Conservation (phyloP, 176 grass and related monocot species). For the Saccharum spontaneum region DNA sequence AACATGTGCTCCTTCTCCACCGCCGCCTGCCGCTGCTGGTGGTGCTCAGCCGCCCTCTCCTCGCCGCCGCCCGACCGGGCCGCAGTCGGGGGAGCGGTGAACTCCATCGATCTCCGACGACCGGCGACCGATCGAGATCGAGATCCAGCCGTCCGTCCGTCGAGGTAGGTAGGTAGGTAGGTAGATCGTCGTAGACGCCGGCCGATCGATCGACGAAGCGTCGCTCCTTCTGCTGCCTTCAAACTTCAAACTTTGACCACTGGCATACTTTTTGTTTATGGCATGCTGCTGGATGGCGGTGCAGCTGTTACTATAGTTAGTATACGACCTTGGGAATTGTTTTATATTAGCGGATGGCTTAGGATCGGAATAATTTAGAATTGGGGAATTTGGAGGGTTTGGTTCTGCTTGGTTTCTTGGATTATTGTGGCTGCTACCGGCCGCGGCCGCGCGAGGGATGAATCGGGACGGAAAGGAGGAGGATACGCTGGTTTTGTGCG, state of each 20-base stretch:
- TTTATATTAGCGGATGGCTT: slow-evolving; percentile 30
- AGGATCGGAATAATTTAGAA: slow-evolving; percentile 44
- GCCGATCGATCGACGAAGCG: neutral
- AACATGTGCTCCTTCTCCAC: slow-evolving; percentile 99
- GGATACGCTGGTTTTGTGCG: neutral
- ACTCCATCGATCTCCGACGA: slow-evolving; percentile 34
- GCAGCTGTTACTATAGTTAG: slow-evolving; percentile 27
- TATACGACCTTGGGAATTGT: slow-evolving; percentile 33
- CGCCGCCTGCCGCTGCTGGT: neutral
- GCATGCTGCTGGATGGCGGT: slow-evolving; percentile 8
- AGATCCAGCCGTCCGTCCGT: neutral
- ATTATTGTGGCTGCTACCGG: neutral
- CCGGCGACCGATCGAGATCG: neutral
- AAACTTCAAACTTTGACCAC: slow-evolving; percentile 39
- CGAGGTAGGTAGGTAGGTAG: slow-evolving; percentile 4
- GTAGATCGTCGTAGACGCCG: neutral
- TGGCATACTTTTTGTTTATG: neutral
- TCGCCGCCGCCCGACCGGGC: slow-evolving; percentile 24
- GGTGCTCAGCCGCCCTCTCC: neutral
- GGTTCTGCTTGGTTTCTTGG: slow-evolving; percentile 24
- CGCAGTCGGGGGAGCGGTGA: slow-evolving; percentile 12
- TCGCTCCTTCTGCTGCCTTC: neutral
- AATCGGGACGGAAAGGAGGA: neutral
- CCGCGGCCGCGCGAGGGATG: neutral
- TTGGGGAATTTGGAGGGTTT: slow-evolving; percentile 8